A percentile compares a stretch with the other conserved stretches of the same genome.
phyloP scores from a whole-genome alignment of 2,329 filamentous ascomycete genomes.

The Teratosphaeria pseudoeucalypti region DNA sequence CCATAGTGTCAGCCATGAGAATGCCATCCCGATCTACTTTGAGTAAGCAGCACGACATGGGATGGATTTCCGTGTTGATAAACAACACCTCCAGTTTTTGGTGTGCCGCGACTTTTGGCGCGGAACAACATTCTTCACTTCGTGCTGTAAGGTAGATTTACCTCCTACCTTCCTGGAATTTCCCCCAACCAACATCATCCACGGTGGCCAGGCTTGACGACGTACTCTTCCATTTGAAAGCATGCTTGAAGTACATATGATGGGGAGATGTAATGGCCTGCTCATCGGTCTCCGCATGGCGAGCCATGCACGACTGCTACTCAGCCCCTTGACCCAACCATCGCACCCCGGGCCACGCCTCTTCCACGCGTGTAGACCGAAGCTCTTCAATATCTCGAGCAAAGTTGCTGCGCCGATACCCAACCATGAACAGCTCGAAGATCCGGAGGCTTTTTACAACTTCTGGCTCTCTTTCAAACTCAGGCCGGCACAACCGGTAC shows the following conservation, averaged over 20 bases:
- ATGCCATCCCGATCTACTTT: conserved; percentile 13
- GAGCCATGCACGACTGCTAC: background rate
- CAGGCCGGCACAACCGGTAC: background rate
- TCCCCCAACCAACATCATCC: background rate
- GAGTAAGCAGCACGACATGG: background rate
- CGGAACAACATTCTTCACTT: background rate
- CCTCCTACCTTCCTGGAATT: background rate
- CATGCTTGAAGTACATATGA: background rate
- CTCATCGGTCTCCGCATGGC: background rate
- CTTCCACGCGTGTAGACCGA: background rate
- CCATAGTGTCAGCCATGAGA: conserved; percentile 20
- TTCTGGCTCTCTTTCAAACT: background rate
- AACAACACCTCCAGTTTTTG: background rate
- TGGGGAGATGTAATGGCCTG: background rate
- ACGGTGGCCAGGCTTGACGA: too few relatives aligned
- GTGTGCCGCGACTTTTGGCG: background rate
- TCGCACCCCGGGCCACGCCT: background rate
- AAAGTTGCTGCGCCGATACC: background rate
- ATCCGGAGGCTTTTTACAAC: background rate
- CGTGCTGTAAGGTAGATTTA: background rate
- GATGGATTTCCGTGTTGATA: background rate
- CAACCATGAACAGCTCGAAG: background rate
- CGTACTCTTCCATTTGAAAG: background rate
- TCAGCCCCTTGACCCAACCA: background rate
- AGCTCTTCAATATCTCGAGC: background rate